Evolutionary conservation across 2,329 filamentous ascomycete species (phyloP).

Genomic region (Hirsutella minnesotensis): DNA sequence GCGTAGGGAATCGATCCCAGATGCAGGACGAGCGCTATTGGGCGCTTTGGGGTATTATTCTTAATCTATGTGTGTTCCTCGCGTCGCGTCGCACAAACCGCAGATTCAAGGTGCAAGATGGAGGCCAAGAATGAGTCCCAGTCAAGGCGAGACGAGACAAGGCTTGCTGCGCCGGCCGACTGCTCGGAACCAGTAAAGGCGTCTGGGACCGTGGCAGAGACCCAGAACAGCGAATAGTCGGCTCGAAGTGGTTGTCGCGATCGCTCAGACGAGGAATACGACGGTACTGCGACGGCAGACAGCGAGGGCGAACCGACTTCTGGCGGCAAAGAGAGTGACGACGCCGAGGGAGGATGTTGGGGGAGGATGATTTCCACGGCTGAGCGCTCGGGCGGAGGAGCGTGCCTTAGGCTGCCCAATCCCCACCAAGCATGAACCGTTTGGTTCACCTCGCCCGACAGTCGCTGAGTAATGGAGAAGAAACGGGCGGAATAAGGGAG

Average conservation of each 20-base stretch:
- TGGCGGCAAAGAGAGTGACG: conserved; percentile 19
- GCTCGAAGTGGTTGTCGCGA: conserved; percentile 17
- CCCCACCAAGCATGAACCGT: background rate
- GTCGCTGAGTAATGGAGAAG: background rate
- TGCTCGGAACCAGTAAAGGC: conserved; percentile 50
- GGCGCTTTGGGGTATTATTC: background rate
- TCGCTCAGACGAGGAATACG: conserved; percentile 9
- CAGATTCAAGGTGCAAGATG: too few species aligned
- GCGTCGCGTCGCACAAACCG: too few species aligned
- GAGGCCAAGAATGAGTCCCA: too few species aligned
- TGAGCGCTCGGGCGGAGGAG: conserved; percentile 6
- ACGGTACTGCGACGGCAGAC: conserved; percentile 7
- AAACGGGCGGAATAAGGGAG: background rate
- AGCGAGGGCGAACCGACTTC: conserved; percentile 22
- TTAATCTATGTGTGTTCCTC: too few species aligned
- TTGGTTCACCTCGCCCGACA: too few species aligned
- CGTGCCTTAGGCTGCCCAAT: conserved; percentile 1
- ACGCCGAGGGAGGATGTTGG: conserved; percentile 13
- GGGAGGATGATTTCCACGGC: conserved; percentile 8
- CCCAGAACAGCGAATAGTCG: conserved; percentile 26
- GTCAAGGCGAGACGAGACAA: too few species aligned
- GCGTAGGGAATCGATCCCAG: background rate
- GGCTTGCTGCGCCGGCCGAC: conserved; percentile 19
- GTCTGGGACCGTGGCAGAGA: conserved; percentile 38
- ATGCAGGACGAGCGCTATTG: background rate